Percentiles rank a stretch among this genome's conserved stretches.
Evolutionary conservation across 495 filamentous ascomycete genomes (phyloP).

Genomic region (Talaromyces nanjingensis): DNA sequence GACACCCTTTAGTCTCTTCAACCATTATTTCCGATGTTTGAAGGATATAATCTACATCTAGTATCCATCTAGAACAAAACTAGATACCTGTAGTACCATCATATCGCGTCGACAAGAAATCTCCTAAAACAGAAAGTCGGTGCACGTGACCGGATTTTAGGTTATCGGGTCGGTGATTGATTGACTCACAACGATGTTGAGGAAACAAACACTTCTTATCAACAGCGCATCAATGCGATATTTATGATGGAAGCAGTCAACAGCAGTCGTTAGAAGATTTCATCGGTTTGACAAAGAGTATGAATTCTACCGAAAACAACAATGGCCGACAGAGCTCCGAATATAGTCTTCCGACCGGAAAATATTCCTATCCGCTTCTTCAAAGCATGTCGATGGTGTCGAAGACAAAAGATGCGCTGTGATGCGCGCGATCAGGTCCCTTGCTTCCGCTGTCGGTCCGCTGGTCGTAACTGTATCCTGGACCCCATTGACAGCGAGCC

Average conservation of each 20-base stretch:
- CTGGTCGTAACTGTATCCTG: constrained; percentile 33
- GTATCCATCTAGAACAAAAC: neutral
- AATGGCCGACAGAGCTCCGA: constrained; percentile 28
- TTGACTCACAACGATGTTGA: neutral
- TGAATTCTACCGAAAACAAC: neutral
- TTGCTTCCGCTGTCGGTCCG: constrained; percentile 32
- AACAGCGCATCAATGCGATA: neutral
- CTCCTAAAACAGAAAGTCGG: neutral
- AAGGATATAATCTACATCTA: neutral
- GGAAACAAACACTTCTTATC: neutral
- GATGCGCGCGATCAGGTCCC: constrained; percentile 36
- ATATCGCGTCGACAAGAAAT: neutral
- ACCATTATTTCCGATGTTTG: neutral
- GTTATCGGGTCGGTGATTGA: neutral
- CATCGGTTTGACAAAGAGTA: neutral
- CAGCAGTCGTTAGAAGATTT: neutral
- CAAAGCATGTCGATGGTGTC: constrained; percentile 38
- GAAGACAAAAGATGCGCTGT: constrained; percentile 37
- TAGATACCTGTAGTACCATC: neutral
- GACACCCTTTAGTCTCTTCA: too few relatives aligned
- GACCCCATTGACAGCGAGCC: constrained; percentile 29
- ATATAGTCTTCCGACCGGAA: constrained; percentile 29
- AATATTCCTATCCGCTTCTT: constrained; percentile 31
- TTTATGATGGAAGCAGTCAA: neutral
- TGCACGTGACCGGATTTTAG: neutral